phyloP scores from a whole-genome alignment of 768 basidiomycete genomes.

The Suillus spraguei region DNA sequence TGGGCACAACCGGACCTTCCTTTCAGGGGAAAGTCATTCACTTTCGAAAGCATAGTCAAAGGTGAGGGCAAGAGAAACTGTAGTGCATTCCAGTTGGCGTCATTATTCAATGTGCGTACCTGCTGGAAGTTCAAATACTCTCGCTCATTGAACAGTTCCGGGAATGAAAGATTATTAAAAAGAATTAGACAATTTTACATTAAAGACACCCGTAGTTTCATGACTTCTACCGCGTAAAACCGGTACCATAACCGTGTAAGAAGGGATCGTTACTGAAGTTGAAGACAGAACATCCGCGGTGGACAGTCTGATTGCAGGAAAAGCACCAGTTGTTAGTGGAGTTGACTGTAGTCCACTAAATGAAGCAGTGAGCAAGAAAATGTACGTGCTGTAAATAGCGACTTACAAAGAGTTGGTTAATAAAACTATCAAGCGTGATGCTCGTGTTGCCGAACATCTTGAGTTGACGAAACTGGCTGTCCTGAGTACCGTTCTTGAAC shows the following conservation, averaged over 20 bases:
- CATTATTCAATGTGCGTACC: too few relatives aligned
- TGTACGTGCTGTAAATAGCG: too few relatives aligned
- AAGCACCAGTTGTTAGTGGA: conserved; percentile 21
- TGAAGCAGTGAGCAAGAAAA: conserved; percentile 3
- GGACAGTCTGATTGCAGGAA: conserved; percentile 17
- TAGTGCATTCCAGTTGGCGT: too few relatives aligned
- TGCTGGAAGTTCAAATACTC: too few relatives aligned
- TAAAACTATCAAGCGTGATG: conserved; percentile 9
- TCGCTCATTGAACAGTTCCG: background rate
- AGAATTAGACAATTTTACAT: background rate
- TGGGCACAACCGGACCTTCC: background rate
- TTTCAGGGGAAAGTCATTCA: background rate
- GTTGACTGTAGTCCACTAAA: conserved; percentile 17
- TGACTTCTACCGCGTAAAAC: background rate
- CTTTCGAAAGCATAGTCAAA: too few relatives aligned
- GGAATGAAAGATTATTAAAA: background rate
- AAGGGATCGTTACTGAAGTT: conserved; percentile 15
- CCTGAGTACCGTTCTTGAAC: conserved; percentile 71
- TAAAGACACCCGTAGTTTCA: background rate
- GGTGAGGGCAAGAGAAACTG: background rate
- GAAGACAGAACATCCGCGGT: conserved; percentile 15
- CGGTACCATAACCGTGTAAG: conserved; percentile 1
- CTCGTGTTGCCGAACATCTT: conserved; percentile 55
- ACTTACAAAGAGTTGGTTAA: conserved; percentile 10
- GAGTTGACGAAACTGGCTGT: conserved; percentile 55